phyloP scores from a whole-genome alignment of 2,329 filamentous ascomycete species.

The Calonectria naviculata region DNA sequence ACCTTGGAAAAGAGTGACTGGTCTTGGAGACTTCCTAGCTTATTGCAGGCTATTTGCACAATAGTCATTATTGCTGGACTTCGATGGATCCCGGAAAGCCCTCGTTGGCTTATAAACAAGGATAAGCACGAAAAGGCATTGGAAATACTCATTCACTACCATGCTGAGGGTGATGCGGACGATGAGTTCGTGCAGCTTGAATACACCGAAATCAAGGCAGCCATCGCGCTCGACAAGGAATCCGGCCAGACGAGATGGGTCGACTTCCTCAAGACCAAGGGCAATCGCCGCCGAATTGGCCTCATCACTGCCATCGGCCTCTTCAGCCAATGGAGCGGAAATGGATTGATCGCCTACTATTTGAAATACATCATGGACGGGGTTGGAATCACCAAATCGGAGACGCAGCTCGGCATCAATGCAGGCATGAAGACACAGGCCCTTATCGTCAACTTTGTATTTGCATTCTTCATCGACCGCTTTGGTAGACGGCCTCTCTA shows the following conservation, averaged over 20 bases:
- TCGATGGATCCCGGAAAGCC: slow-evolving; percentile 53
- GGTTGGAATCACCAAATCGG: slow-evolving; percentile 21
- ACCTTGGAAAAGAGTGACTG: slow-evolving; percentile 12
- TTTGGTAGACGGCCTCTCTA: slow-evolving; percentile 6
- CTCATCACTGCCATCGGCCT: slow-evolving; percentile 71
- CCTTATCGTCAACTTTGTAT: not conserved
- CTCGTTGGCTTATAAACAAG: slow-evolving; percentile 49
- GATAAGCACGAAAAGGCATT: slow-evolving; percentile 49
- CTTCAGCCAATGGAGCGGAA: slow-evolving; percentile 74
- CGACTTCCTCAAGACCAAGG: slow-evolving; percentile 69
- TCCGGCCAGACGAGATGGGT: slow-evolving; percentile 62
- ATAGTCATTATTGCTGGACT: slow-evolving; percentile 25
- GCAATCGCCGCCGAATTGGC: slow-evolving; percentile 71
- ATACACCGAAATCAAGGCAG: slow-evolving; percentile 71
- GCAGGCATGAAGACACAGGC: slow-evolving; percentile 15
- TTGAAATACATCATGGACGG: slow-evolving; percentile 61
- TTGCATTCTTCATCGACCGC: slow-evolving; percentile 9
- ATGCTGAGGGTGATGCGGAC: slow-evolving; percentile 67
- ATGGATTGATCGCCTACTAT: slow-evolving; percentile 73
- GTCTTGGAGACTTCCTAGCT: slow-evolving; percentile 29
- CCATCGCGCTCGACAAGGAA: slow-evolving; percentile 66
- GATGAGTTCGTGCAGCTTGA: slow-evolving; percentile 72
- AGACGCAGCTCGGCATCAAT: slow-evolving; percentile 7
- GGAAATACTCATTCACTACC: slow-evolving; percentile 69
- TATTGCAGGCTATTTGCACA: slow-evolving; percentile 30